Base-by-base conservation (phyloP, 306 rosid species). In the Lupinus albus region DNA sequence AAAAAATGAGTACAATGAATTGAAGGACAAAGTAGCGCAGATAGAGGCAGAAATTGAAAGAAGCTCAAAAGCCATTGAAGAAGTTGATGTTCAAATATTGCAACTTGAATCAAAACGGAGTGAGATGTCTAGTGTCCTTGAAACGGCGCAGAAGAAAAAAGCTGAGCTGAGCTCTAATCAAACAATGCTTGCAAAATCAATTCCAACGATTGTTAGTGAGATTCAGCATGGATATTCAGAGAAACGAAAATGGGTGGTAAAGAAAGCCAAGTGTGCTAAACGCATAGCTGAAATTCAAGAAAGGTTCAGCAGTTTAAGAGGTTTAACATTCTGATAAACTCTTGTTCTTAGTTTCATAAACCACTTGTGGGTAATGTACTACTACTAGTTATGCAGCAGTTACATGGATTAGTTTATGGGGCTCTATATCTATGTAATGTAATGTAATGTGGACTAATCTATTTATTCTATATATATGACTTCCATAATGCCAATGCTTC, bases 31-130 rank as follows among this genome's bases (percentile, higher is more conserved):
- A 58, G 32, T 66, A 21, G 35, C 74, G 3, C 11, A 38, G 58
- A 0, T 13, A 33, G 50, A 71, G 61, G 38, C 20, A 2, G 73
- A 64, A 30, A 71, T 70, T 3, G 73, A 70, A 1, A 32, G 1
- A 28, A 64, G 25, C 9, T 0, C 63, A 48, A 11, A 6, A 25
- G 63, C 67, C 18, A 54, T 77, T 5, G 50, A 65, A 51, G 70
- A 66, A 28, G 66, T 78, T 11, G 82, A 71, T 66, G 73, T 66
- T 42, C 74, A 78, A 13, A 71, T 78, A 9, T 10, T 16, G 38
- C 63, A 78, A 7, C 70, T 78, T 64, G 25, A 78, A 16, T 78
- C 35, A 8, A 59, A 58, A 13, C 21, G 70, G 2, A 45, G 7
- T 0, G 73, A 48, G 33, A 55, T 71, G 21, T 39, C 11, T 35